These are phyloP conservation scores for Pythium aquatile DNA, from an alignment of 352 stramenopile genomes.

Conservation along the genomic window DNA sequence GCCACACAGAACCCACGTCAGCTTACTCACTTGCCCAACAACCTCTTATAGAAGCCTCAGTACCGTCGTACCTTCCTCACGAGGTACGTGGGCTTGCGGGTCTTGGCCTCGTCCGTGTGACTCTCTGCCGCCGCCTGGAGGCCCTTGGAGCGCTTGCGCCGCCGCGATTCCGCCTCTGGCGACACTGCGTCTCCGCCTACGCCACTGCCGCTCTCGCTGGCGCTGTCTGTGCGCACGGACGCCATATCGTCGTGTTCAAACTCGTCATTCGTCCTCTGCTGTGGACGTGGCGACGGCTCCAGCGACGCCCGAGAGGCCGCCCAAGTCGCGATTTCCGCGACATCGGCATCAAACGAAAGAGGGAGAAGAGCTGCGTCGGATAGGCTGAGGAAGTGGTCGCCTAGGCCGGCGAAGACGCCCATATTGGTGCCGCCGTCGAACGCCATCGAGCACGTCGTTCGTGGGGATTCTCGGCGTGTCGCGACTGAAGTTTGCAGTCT, in stretches of 20 bases:
- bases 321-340: constrained; percentile 22
- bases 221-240: neutral
- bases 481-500: neutral
- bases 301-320: neutral
- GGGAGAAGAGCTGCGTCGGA: neutral
- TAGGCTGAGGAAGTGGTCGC: constrained; percentile 3
- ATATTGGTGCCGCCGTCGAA: constrained; percentile 1
- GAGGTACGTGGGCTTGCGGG: constrained; percentile 22
- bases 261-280: neutral
- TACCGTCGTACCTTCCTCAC: constrained; percentile 9
- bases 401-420: neutral
- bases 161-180: neutral
- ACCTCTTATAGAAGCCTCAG: neutral
- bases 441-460: neutral
- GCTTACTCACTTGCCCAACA: neutral
- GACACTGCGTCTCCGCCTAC: neutral
- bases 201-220: neutral
- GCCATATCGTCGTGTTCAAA: neutral
- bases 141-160: constrained; percentile 10
- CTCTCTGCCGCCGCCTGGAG: neutral
- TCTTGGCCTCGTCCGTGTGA: constrained; percentile 6
- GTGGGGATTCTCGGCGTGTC: neutral
- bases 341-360: constrained; percentile 11
- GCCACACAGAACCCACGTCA: neutral
- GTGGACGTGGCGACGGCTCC: neutral